Percentiles rank a stretch among this genome's conserved stretches.
These are phyloP conservation scores for Isatis lusitanica DNA, from an alignment of 441 rosid genomes.

Conservation along the genomic window DNA sequence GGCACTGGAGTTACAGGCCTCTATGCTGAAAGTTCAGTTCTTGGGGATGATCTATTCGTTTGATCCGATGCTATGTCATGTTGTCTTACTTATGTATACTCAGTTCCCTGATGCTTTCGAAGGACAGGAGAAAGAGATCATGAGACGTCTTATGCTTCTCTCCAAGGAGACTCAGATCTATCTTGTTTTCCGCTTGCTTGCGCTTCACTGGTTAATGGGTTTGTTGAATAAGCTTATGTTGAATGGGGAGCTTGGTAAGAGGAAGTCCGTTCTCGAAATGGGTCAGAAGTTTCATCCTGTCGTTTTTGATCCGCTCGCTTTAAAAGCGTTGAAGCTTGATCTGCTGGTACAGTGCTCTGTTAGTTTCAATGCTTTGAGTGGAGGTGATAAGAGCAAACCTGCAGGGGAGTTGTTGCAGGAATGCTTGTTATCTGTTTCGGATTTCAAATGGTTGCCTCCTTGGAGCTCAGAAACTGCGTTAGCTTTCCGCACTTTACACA, in stretches of 20 bases:
- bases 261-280: slow-evolving; percentile 51
- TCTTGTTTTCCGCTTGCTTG: slow-evolving; percentile 77
- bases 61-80: slow-evolving; percentile 77
- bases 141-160: slow-evolving; percentile 61
- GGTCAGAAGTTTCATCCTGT: slow-evolving; percentile 66
- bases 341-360: slow-evolving; percentile 67
- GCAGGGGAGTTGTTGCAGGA: slow-evolving; percentile 57
- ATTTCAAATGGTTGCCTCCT: slow-evolving; percentile 91
- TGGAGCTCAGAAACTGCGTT: slow-evolving; percentile 90
- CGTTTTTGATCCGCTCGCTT: slow-evolving; percentile 86
- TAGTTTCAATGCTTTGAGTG: slow-evolving; percentile 46
- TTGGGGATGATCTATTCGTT: slow-evolving; percentile 80
- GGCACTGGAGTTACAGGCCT: slow-evolving; percentile 79
- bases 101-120: slow-evolving; percentile 65
- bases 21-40: slow-evolving; percentile 92
- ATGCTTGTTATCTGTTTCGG: slow-evolving; percentile 73
- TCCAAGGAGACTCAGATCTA: slow-evolving; percentile 65
- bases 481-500: slow-evolving; percentile 83
- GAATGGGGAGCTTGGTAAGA: slow-evolving; percentile 51
- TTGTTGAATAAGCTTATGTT: slow-evolving; percentile 51
- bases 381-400: slow-evolving; percentile 39
- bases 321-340: slow-evolving; percentile 86
- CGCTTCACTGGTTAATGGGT: slow-evolving; percentile 81
- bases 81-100: slow-evolving; percentile 62
- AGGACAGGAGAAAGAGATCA: slow-evolving; percentile 78